Conservation (phyloP, 129 eudicot genomes). For the Flaveria bidentis region DNA sequence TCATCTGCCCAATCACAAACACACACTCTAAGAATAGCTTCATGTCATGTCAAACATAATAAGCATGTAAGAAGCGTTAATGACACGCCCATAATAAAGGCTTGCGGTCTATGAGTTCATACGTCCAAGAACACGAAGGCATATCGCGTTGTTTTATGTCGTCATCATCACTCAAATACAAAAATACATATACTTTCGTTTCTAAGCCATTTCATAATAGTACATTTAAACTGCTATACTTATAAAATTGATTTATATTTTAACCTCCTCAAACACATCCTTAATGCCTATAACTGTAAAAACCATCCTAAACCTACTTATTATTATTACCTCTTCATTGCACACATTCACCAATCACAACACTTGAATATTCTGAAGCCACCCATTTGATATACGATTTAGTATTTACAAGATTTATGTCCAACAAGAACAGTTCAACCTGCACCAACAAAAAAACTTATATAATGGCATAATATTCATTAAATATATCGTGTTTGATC, state of each 20-base stretch:
- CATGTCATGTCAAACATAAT: no score
- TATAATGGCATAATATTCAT: background rate
- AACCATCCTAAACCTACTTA: conserved; percentile 24
- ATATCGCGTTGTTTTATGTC: background rate
- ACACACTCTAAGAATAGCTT: background rate
- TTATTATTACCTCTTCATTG: conserved; percentile 35
- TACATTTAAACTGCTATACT: background rate
- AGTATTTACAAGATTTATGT: conserved; percentile 40
- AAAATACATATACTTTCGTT: background rate
- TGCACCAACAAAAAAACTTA: conserved; percentile 25
- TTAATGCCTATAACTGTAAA: conserved; percentile 26
- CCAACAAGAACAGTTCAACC: conserved; percentile 35
- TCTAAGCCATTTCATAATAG: conserved; percentile 10
- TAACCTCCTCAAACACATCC: conserved; percentile 25
- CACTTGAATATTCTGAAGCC: conserved; percentile 25
- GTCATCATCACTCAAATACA: background rate
- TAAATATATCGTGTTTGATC: background rate
- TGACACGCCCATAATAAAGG: background rate
- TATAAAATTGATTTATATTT: background rate
- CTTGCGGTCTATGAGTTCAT: background rate
- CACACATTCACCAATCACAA: conserved; percentile 38
- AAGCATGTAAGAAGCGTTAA: background rate
- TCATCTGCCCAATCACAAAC: background rate
- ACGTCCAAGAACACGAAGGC: background rate
- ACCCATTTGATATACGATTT: conserved; percentile 1